Evolutionary conservation across 805 yeast species (phyloP), one percentile per base, ranked within the genome.

Genomic region (Wickerhamomyces bovis): DNA sequence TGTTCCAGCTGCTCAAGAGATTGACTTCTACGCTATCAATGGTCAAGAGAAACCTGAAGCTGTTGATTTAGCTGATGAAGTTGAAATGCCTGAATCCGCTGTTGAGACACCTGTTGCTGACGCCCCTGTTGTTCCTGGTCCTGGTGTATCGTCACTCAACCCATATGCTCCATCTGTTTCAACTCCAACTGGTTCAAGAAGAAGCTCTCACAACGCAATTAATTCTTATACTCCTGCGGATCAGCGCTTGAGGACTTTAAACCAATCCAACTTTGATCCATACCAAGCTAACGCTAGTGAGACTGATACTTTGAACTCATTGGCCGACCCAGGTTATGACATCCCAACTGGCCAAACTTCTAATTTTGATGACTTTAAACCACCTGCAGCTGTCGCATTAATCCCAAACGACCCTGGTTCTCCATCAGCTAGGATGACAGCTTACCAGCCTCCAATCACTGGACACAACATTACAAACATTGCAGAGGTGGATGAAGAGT

Each of bases 401-500:
- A 28, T 18, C 8, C 25, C 26, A 20, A 26, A 16, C 18, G n/a
- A 42, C 4, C 49, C 50, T 42, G 57, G 53, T 3, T 58, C 60
- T 12, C 65, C 67, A 22, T 59, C 65, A 15, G 52, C 58, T 12
- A 54, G 46, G 18, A 51, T 55, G 44, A 57, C 53, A 6, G 51
- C 51, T 2, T 59, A 56, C 47, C 60, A 59, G 30, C 62, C 57
- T 10, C 61, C 64, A 43, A 57, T 50, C 8, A 43, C 54, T 2
- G 48, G 46, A n/a, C 44, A 50, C 6, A 49, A 48, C 38, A 55
- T 52, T 10, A 43, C 48, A 8, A 43, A 45, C 11, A 56, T 56
- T 38, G 57, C 56, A 18, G 63, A 60, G 35, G 66, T 58, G 15
- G 82, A 77, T 2, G 78, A 72, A 16, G 77, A 72, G 18, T 77